Conservation (phyloP, 78 protist species). For the Speleostelium caveatum region DNA sequence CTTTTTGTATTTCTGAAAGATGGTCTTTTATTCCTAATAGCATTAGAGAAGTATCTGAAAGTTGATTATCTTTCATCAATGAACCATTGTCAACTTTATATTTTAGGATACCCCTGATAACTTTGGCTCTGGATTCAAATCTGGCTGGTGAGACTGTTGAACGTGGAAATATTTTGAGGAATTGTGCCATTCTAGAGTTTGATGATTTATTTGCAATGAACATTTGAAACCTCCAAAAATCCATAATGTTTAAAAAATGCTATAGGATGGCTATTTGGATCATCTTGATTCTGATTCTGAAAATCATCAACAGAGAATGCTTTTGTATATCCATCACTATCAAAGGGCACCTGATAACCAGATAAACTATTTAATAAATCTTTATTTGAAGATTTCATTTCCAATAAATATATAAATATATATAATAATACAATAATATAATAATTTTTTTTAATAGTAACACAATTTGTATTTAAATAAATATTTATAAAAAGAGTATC, state of each 20-base stretch:
- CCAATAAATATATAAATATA: too few species aligned
- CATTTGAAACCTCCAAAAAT: constrained; percentile 44
- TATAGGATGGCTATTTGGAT: constrained; percentile 11
- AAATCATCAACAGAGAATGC: background rate
- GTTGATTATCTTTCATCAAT: background rate
- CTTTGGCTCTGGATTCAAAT: constrained; percentile 12
- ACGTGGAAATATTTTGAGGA: constrained; percentile 52
- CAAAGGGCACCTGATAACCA: background rate
- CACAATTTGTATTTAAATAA: too few species aligned
- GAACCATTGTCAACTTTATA: background rate
- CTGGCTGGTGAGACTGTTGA: background rate
- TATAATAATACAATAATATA: too few species aligned
- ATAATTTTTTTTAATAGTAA: too few species aligned
- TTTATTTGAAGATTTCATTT: too few species aligned
- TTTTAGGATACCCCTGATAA: background rate
- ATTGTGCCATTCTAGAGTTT: constrained; percentile 67
- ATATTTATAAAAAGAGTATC: too few species aligned
- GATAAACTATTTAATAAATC: too few species aligned
- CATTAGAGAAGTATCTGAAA: too few species aligned
- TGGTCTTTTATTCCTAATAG: background rate
- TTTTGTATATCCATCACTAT: background rate
- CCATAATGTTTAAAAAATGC: constrained; percentile 52
- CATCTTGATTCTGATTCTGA: background rate
- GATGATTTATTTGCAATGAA: constrained; percentile 12
- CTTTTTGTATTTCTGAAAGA: too few species aligned